Evolutionary conservation across 2,329 filamentous ascomycete genomes (phyloP), one percentile per base, ranked within the genome.

Genomic region (Fusarium sp.): DNA sequence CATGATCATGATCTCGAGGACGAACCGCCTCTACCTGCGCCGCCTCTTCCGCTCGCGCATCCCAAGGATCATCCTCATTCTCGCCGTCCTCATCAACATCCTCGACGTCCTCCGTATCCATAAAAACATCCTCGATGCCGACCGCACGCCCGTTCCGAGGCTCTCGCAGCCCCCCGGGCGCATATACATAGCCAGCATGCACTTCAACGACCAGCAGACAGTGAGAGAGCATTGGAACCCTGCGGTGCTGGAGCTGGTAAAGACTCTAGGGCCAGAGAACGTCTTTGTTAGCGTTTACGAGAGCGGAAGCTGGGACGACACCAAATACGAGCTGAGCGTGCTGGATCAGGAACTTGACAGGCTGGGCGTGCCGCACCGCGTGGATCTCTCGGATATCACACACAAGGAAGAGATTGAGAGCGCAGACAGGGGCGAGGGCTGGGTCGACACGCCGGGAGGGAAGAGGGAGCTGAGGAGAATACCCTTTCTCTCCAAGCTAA

Each of bases 201-300:
- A 90, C 70, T 91, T 88, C 81, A 91, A 90, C 68, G 85, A 85
- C 61, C 89, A 84, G 57, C 71, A 73, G 2, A 77, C 91, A 24
- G 79, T 92, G 3, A 80, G 83, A 7, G 77, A 78, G 6, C 82
- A 88, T 66, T 92, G 89, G 89, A 87, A 82, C 61, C 74, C 80
- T 6, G 86, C 86, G 1, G 77, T 92, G 3, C 56, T 89, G 7
- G 77, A 82, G 3, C 76, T 92, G 19, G 80, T 84, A 6, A 76
- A 81, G 41, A 76, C 79, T 6, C 76, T 91, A 5, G 89, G 89
- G 0, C 75, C 82, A 0, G 79, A 85, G 4, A 91, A 91, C 70
- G 84, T 91, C 2, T 91, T 84, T 70, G 82, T 92, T 36, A 87
- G 85, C 58, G 81, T 91, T 28, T 83, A 85, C 56, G 89, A 92